Conservation (phyloP, 2,329 filamentous ascomycete genomes). For the Apiospora aurea region DNA sequence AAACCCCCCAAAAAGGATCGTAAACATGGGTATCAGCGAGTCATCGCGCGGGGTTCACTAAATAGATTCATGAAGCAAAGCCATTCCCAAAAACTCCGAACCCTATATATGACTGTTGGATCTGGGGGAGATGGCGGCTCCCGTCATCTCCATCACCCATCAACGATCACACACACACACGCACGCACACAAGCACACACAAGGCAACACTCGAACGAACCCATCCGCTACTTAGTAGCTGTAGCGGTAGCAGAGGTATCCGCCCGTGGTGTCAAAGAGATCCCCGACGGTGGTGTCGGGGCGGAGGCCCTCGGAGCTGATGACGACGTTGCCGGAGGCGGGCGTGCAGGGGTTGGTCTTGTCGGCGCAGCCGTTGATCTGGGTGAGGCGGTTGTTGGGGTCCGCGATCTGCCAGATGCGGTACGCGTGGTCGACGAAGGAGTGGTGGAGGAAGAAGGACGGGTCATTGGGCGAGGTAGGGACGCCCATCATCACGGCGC, state of each 20-base stretch:
- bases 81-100: background rate
- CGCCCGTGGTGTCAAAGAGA: slow-evolving; percentile 40
- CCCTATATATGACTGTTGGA: background rate
- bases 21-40: slow-evolving; percentile 17
- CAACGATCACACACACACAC: background rate
- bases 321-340: slow-evolving; percentile 37
- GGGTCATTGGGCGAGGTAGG: slow-evolving; percentile 44
- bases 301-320: slow-evolving; percentile 38
- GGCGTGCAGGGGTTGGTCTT: slow-evolving; percentile 37
- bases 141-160: background rate
- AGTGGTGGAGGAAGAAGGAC: slow-evolving; percentile 39
- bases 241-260: slow-evolving; percentile 42
- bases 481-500: slow-evolving; percentile 46
- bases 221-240: slow-evolving; percentile 34
- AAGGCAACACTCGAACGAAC: background rate
- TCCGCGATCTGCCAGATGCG: slow-evolving; percentile 34
- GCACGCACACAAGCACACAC: background rate
- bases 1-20: background rate
- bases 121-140: background rate
- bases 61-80: background rate
- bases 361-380: slow-evolving; percentile 39
- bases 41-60: background rate
- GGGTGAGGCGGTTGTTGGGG: slow-evolving; percentile 28
- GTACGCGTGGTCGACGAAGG: slow-evolving; percentile 35
- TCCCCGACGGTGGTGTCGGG: slow-evolving; percentile 37